Evolutionary conservation across 164 flowering plant species (phyloP), one percentile per base, ranked within the genome.

Genomic region (Dillenia suffruticosa): DNA sequence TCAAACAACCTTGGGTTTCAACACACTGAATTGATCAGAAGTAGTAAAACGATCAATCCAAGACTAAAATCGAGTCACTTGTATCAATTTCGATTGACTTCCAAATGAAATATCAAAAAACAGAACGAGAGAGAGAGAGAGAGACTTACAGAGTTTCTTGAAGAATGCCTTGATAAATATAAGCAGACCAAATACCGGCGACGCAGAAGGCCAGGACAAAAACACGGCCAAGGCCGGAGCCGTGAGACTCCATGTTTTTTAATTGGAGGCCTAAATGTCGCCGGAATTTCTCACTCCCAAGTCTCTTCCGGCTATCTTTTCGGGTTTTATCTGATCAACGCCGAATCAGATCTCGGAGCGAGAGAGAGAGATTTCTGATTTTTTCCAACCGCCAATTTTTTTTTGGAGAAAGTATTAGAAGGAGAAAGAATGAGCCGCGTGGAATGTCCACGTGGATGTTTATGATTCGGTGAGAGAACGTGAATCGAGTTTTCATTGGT

Each of bases 151-250:
- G 63, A 51, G 89, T 83, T 70, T 93, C 97, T 50, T 90, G 98
- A 51, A 93, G 91, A 66, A 90, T 71, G 32, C 98, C 98, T 79
- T 93, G 98, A 16, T 84, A 87, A 15, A 94, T 94, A 61, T 94
- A 94, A 57, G 98, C 96, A 13, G 92, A 63, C 97, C 98, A 94
- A 48, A 94, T 94, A 17, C 98, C 98, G 61, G 87, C 88, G 16
- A 94, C 83, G 75, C 97, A 94, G 66, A 89, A 83, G 17, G 72
- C 74, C 70, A 90, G 68, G 19, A 90, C 68, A 49, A 85, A 53
- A 12, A 93, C 81, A 8, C 97, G 96, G 68, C 90, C 79, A 69
- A 82, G 63, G 12, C 97, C 95, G 67, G 80, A 54, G 56, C 83
- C 90, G 68, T 81, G 88, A 57, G 77, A 75, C 62, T 95, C 99